Evolutionary conservation across 2,329 filamentous ascomycete species (phyloP).

Genomic region (Cladophialophora carrionii): DNA sequence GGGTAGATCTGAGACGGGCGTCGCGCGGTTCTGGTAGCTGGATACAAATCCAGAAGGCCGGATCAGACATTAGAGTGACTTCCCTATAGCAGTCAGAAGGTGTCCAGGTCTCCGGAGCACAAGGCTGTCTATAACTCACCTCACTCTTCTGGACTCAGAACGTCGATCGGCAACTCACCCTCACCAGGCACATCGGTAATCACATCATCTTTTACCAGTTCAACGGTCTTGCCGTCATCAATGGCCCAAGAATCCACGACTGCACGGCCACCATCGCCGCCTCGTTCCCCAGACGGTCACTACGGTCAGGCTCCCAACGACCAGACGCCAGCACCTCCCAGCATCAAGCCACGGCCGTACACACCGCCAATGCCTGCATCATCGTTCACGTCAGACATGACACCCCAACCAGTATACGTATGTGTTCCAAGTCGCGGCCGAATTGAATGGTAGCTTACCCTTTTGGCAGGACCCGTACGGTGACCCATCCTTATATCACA

Average conservation of each 20-base stretch:
- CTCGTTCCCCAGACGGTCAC: constrained; percentile 36
- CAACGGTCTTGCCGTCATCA: constrained; percentile 14
- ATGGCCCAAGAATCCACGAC: constrained; percentile 25
- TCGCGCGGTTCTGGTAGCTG: constrained; percentile 6
- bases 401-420: constrained; percentile 30
- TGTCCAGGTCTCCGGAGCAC: neutral
- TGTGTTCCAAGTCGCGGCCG: constrained; percentile 15
- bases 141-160: neutral
- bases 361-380: constrained; percentile 32
- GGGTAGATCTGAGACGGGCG: constrained; percentile 1
- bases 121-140: constrained; percentile 14
- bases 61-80: constrained; percentile 22
- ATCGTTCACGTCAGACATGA: constrained; percentile 21
- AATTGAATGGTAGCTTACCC: constrained; percentile 22
- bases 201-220: neutral
- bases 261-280: constrained; percentile 33
- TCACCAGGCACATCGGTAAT: neutral
- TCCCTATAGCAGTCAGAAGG: constrained; percentile 12
- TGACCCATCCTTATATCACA: constrained; percentile 35
- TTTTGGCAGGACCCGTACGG: constrained; percentile 32
- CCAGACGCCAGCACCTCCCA: constrained; percentile 8
- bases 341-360: constrained; percentile 24
- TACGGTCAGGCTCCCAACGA: constrained; percentile 24
- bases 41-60: constrained; percentile 24
- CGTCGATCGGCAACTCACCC: neutral